Conservation (phyloP, 2,329 filamentous ascomycete genomes). For the Plectosphaerella sp. region DNA sequence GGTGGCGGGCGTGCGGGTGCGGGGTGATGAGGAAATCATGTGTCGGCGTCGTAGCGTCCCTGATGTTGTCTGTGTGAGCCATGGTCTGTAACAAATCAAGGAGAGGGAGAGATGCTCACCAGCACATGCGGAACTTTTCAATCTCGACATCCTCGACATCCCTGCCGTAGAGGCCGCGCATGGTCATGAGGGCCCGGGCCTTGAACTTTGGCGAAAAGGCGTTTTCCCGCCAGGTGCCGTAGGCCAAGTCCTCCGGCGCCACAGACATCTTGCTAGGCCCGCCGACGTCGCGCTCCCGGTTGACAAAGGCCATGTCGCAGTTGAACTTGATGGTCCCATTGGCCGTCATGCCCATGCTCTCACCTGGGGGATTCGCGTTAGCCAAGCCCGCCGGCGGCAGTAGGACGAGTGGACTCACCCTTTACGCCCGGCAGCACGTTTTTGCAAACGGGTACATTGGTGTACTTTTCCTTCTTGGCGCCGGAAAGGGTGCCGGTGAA, state of each 20-base stretch:
- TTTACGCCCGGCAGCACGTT: slow-evolving; percentile 35
- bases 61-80: slow-evolving; percentile 19
- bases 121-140: slow-evolving; percentile 40
- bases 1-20: slow-evolving; percentile 40
- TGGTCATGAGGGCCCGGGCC: slow-evolving; percentile 32
- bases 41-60: slow-evolving; percentile 57
- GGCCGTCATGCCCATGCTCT: slow-evolving; percentile 38
- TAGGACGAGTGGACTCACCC: slow-evolving; percentile 22
- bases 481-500: slow-evolving; percentile 33
- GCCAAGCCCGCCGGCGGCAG: slow-evolving; percentile 2
- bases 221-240: slow-evolving; percentile 35
- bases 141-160: slow-evolving; percentile 31
- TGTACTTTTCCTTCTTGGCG: slow-evolving; percentile 41
- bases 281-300: neutral
- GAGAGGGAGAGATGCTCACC: slow-evolving; percentile 23
- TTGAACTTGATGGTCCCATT: slow-evolving; percentile 57
- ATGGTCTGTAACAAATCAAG: neutral
- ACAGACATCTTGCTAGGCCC: slow-evolving; percentile 42
- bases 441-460: slow-evolving; percentile 49
- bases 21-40: slow-evolving; percentile 59
- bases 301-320: slow-evolving; percentile 48
- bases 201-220: slow-evolving; percentile 37
- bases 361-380: slow-evolving; percentile 19
- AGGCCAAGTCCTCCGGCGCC: slow-evolving; percentile 36
- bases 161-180: slow-evolving; percentile 36